phyloP scores from a whole-genome alignment of 306 rosid genomes.

The Trifolium repens region DNA sequence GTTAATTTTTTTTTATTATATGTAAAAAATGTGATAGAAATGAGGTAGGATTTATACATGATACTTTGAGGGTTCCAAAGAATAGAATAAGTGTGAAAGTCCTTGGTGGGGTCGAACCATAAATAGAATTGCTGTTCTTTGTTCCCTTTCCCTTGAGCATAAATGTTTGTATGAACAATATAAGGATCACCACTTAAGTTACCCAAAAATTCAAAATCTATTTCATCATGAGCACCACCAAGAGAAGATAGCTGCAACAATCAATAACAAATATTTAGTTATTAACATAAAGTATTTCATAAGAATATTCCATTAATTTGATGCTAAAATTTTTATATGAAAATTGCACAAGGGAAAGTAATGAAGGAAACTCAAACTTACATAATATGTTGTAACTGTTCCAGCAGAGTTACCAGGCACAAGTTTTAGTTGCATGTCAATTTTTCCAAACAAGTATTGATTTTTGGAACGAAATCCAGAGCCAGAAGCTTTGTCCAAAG shows the following conservation, averaged over 20 bases:
- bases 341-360: no score
- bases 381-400: conserved; percentile 65
- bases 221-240: conserved; percentile 65
- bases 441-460: conserved; percentile 63
- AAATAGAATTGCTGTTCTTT: conserved; percentile 68
- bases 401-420: conserved; percentile 78
- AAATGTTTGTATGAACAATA: conserved; percentile 64
- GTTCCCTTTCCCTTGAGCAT: conserved; percentile 61
- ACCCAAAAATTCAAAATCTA: conserved; percentile 73
- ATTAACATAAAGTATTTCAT: neutral
- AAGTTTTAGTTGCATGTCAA: conserved; percentile 70
- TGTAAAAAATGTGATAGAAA: conserved; percentile 4
- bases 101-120: conserved; percentile 77
- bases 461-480: conserved; percentile 54
- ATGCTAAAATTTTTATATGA: neutral
- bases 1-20: neutral
- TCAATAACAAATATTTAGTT: neutral
- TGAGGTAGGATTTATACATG: conserved; percentile 47
- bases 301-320: neutral
- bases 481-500: conserved; percentile 61
- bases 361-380: conserved; percentile 37
- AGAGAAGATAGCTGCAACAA: conserved; percentile 56
- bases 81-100: conserved; percentile 74
- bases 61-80: conserved; percentile 72
- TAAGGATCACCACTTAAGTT: conserved; percentile 74